Conservation (phyloP, 768 basidiomycete species). For the Panaeolus papilionaceus region DNA sequence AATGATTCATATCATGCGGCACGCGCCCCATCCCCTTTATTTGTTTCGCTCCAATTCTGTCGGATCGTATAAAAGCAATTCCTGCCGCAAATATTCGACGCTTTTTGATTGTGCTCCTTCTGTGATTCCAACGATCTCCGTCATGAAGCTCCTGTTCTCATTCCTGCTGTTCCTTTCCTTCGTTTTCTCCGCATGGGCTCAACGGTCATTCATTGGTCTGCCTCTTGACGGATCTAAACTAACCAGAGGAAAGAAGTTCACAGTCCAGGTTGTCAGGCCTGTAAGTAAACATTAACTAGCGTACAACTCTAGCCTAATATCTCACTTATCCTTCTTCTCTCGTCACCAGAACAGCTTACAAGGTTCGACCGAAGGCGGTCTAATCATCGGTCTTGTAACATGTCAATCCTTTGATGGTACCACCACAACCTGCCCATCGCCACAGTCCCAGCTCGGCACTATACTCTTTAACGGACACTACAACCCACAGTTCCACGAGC, state of each 20-base stretch:
- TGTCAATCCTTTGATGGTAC: not conserved
- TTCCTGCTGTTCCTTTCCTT: not conserved
- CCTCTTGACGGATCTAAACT: slow-evolving; percentile 10
- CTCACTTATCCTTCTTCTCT: not conserved
- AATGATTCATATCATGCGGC: not conserved
- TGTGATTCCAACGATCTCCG: not conserved
- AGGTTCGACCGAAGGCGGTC: slow-evolving; percentile 17
- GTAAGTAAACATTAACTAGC: not conserved
- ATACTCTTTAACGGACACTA: slow-evolving; percentile 10
- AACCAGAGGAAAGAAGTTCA: not conserved
- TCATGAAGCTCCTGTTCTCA: slow-evolving; percentile 1
- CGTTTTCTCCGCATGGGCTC: not conserved
- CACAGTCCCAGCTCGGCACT: slow-evolving; percentile 1
- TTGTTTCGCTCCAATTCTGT: slow-evolving; percentile 1
- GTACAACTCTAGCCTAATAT: not conserved
- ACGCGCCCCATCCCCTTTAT: slow-evolving; percentile 1
- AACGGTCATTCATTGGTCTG: slow-evolving; percentile 3
- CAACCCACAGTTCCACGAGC: slow-evolving; percentile 12
- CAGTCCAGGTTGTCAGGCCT: slow-evolving; percentile 12
- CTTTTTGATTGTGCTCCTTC: not conserved
- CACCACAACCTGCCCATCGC: not conserved
- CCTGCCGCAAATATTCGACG: not conserved
- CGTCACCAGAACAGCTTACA: slow-evolving; percentile 5
- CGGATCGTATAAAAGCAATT: not conserved
- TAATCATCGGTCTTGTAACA: slow-evolving; percentile 10